These are phyloP conservation scores for Termitomyces sp. DNA, from an alignment of 768 basidiomycete species.

Conservation along the genomic window DNA sequence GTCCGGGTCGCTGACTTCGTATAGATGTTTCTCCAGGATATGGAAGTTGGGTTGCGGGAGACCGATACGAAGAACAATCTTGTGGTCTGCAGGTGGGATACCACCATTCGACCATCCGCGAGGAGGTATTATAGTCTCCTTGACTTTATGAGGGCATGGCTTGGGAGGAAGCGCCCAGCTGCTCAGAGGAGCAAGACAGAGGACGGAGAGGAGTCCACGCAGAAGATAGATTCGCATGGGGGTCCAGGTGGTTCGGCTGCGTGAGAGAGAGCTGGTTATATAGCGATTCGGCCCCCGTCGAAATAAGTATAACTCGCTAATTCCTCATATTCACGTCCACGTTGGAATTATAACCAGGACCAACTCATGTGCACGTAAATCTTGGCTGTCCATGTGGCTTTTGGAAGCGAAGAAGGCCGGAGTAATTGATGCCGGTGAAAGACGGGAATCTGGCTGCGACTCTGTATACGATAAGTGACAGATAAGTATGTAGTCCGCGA, in stretches of 20 bases:
- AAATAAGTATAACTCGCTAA: not conserved
- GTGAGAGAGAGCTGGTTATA: not conserved
- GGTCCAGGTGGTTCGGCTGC: not conserved
- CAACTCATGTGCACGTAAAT: not conserved
- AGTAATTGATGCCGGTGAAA: not conserved
- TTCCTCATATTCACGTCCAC: not conserved
- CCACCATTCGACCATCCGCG: constrained; percentile 42
- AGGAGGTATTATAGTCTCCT: constrained; percentile 28
- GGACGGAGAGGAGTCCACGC: constrained; percentile 7
- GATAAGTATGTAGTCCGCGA: too few relatives aligned
- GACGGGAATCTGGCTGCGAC: too few relatives aligned
- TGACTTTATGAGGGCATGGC: constrained; percentile 13
- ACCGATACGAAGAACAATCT: constrained; percentile 54
- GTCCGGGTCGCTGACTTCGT: constrained; percentile 54
- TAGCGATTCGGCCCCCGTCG: not conserved
- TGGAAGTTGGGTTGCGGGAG: constrained; percentile 51
- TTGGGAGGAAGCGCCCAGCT: constrained; percentile 5
- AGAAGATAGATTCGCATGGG: constrained; percentile 11
- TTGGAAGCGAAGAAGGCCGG: not conserved
- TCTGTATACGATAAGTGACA: too few relatives aligned
- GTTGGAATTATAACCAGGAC: not conserved
- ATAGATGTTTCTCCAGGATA: constrained; percentile 46
- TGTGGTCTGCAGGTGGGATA: constrained; percentile 39
- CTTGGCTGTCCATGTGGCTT: not conserved
- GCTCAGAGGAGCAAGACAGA: constrained; percentile 5